phyloP scores from a whole-genome alignment of 352 stramenopile species.

The Globisporangium nodosum region DNA sequence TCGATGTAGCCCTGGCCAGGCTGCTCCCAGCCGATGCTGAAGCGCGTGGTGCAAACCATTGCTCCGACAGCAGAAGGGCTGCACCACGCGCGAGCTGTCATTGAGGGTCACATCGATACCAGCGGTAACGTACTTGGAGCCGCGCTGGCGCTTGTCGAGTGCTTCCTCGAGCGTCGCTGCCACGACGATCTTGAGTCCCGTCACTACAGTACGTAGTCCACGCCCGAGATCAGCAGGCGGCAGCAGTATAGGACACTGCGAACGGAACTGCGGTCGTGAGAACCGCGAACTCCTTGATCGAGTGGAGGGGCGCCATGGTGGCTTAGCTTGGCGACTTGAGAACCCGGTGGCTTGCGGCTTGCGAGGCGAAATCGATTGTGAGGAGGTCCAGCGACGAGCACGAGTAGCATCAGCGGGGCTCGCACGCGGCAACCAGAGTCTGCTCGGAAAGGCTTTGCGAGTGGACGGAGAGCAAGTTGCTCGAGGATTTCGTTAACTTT shows the following conservation, averaged over 20 bases:
- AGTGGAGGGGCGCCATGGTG: too few relatives aligned
- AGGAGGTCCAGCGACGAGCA: too few relatives aligned
- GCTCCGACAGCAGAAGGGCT: conserved; percentile 14
- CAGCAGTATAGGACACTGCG: background rate
- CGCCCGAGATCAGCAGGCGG: background rate
- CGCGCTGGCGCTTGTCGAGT: conserved; percentile 7
- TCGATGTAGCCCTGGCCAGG: conserved; percentile 10
- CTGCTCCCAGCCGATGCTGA: conserved; percentile 20
- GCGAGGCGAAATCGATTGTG: too few relatives aligned
- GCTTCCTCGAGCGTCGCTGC: conserved; percentile 7
- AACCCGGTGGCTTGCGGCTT: too few relatives aligned
- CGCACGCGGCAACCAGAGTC: too few relatives aligned
- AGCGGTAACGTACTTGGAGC: conserved; percentile 16
- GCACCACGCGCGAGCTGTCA: conserved; percentile 12
- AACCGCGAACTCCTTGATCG: too few relatives aligned
- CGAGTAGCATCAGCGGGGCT: too few relatives aligned
- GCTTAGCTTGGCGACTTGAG: too few relatives aligned
- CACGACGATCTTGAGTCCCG: conserved; percentile 10
- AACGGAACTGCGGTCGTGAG: too few relatives aligned
- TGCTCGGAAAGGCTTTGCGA: too few relatives aligned
- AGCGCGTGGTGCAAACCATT: conserved; percentile 17
- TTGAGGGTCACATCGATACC: conserved; percentile 24
- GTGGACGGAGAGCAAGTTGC: too few relatives aligned
- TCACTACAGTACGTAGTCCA: conserved; percentile 13
- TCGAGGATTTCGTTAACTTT: too few relatives aligned